Evolutionary conservation across 176 grass and related monocot species (phyloP), one percentile per base, ranked within the genome.

Genomic region (Raddia guianensis): DNA sequence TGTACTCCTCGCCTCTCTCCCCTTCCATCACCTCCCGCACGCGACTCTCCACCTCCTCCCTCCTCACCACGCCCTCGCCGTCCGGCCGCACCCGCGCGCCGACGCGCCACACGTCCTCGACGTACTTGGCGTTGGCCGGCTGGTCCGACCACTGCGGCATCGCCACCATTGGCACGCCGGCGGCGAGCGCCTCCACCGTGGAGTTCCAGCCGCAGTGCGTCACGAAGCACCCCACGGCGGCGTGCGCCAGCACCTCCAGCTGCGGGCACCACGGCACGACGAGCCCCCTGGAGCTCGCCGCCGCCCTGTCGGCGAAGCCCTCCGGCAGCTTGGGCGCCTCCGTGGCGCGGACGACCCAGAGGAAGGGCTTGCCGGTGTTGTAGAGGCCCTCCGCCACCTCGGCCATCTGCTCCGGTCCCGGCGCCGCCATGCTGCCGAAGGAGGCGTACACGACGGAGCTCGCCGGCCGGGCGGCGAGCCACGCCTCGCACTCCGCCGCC

Each of bases 161-260:
- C 5, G 72, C 89, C 45, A 89, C 80, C 72, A 89, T 63, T 6
- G 70, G 82, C 56, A 87, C 75, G 0, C 78, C 82, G 4, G 66
- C 11, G 20, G 53, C 71, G 2, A 88, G 42, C 43, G 49, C 82
- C 68, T 85, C 87, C 34, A 83, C 0, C 0, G 89, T 93, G 0
- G 94, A 97, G 78, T 97, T 97, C 89, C 94, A 93, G 0, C 91
- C 89, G 6, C 91, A 90, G 63, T 93, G 94, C 6, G 89, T 91
- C 14, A 93, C 19, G 59, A 97, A 97, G 42, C 94, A 97, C 0
- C 94, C 94, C 0, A 87, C 57, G 0, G 91, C 87, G 1, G 53
- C 58, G 60, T 97, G 88, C 1, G 82, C 89, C 1, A 93, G 69
- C 0, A 93, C 94, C 37, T 91, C 94, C 21, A 97, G 63, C 72